phyloP scores from a whole-genome alignment of 148 eudicot species.

The Cornus suecica region DNA sequence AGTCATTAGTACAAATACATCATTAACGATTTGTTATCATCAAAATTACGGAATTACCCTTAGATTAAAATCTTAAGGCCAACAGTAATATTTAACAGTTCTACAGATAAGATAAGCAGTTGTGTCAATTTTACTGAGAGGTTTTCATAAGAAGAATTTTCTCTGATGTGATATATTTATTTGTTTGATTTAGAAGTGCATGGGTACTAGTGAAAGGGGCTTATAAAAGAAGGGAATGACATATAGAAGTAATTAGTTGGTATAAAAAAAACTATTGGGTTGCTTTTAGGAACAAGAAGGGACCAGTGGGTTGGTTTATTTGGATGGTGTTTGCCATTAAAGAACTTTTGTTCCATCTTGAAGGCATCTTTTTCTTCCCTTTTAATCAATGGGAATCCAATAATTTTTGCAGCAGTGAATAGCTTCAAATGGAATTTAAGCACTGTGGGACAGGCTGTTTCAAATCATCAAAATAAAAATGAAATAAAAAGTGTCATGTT shows the following conservation, averaged over 20 bases:
- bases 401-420: slow-evolving; percentile 10
- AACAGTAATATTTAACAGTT: no score
- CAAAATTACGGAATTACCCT: no score
- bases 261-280: slow-evolving; percentile 22
- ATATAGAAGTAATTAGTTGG: slow-evolving; percentile 28
- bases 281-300: slow-evolving; percentile 36
- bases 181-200: slow-evolving; percentile 30
- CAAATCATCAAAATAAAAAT: background rate
- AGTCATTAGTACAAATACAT: no score
- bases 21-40: no score
- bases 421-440: background rate
- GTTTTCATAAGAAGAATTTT: no score
- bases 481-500: slow-evolving; percentile 7
- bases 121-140: no score
- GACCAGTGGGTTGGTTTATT: slow-evolving; percentile 27
- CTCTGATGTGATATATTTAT: no score
- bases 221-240: slow-evolving; percentile 32
- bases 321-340: slow-evolving; percentile 29
- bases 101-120: no score
- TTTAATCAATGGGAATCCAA: slow-evolving; percentile 25
- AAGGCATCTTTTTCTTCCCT: slow-evolving; percentile 25
- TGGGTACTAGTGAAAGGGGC: slow-evolving; percentile 62
- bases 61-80: no score
- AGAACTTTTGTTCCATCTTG: slow-evolving; percentile 13
- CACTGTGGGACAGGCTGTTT: slow-evolving; percentile 1